Evolutionary conservation across 768 basidiomycete species (phyloP).

Genomic region (Hericium erinaceus): DNA sequence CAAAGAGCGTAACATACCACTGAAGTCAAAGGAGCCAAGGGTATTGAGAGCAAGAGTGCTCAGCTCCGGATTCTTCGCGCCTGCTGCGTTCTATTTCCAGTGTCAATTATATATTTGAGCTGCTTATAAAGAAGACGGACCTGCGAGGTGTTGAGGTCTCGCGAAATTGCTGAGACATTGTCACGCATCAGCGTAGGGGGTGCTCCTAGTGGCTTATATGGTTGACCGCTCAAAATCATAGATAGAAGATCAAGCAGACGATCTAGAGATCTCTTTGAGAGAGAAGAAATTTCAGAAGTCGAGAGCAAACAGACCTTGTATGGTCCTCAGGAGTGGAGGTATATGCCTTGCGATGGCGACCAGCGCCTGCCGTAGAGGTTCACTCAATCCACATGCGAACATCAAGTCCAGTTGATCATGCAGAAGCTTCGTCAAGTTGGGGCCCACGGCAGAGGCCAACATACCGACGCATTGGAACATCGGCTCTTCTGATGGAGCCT

Average conservation of each 20-base stretch:
- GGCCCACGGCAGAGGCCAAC: conserved; percentile 91
- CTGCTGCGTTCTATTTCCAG: neutral
- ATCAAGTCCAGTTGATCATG: conserved; percentile 96
- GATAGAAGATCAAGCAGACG: conserved; percentile 85
- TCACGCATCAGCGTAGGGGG: conserved; percentile 51
- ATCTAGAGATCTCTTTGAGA: conserved; percentile 35
- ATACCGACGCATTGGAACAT: conserved; percentile 98
- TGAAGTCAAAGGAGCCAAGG: conserved; percentile 90
- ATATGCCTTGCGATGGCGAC: conserved; percentile 80
- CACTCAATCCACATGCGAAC: conserved; percentile 89
- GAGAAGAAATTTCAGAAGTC: neutral
- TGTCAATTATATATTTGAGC: too few relatives aligned
- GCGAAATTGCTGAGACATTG: conserved; percentile 38
- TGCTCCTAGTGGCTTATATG: conserved; percentile 84
- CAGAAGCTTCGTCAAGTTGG: conserved; percentile 88
- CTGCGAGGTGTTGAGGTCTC: conserved; percentile 45
- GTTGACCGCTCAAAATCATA: conserved; percentile 67
- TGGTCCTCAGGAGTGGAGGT: conserved; percentile 80
- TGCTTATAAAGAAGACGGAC: conserved; percentile 18
- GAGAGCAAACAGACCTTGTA: conserved; percentile 56
- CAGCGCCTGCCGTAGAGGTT: conserved; percentile 78
- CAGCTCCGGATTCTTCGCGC: conserved; percentile 56
- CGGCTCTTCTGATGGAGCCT: conserved; percentile 86
- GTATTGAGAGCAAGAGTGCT: conserved; percentile 80
- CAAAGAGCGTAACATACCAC: conserved; percentile 38